Percentiles rank a stretch among this genome's conserved stretches.
These are phyloP conservation scores for Aspergillus homomorphus DNA, from an alignment of 495 filamentous ascomycete genomes.

Conservation along the genomic window DNA sequence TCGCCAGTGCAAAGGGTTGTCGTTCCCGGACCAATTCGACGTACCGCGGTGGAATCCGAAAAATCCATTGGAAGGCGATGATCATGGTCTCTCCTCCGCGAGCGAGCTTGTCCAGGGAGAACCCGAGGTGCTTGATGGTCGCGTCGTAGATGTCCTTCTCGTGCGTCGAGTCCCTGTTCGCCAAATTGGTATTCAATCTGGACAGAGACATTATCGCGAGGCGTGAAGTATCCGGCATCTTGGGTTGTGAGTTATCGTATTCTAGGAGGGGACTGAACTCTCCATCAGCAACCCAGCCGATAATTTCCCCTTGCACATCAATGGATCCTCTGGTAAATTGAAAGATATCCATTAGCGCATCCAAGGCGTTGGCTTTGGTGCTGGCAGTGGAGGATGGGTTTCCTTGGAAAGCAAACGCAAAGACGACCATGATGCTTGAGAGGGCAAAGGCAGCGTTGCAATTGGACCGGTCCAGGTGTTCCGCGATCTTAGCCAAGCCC, in stretches of 20 bases:
- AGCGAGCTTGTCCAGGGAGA: slow-evolving; percentile 30
- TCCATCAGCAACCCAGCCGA: slow-evolving; percentile 34
- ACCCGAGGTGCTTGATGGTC: slow-evolving; percentile 31
- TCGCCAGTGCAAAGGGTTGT: slow-evolving; percentile 52
- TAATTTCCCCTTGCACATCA: slow-evolving; percentile 27
- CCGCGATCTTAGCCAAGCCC: slow-evolving; percentile 27
- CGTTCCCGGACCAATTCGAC: slow-evolving; percentile 46
- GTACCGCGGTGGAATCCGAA: slow-evolving; percentile 50
- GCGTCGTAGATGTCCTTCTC: slow-evolving; percentile 29
- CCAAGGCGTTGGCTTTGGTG: slow-evolving; percentile 23
- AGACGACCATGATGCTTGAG: slow-evolving; percentile 44
- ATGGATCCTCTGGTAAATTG: slow-evolving; percentile 38
- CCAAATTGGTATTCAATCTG: slow-evolving; percentile 29
- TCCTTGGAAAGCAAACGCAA: slow-evolving; percentile 41
- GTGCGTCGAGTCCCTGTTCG: slow-evolving; percentile 24
- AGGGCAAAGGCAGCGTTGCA: slow-evolving; percentile 47
- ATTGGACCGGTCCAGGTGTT: slow-evolving; percentile 32
- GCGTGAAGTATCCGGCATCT: slow-evolving; percentile 39
- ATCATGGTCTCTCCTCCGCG: slow-evolving; percentile 36
- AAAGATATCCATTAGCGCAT: slow-evolving; percentile 45
- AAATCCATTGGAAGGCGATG: slow-evolving; percentile 48
- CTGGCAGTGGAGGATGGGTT: slow-evolving; percentile 14
- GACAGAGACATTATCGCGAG: slow-evolving; percentile 32
- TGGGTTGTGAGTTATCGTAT: slow-evolving; percentile 23
- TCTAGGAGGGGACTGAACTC: slow-evolving; percentile 33